Percentiles rank a stretch among this genome's conserved stretches.
These are phyloP conservation scores for Ophiocordyceps camponoti-leonardi DNA, from an alignment of 2,329 filamentous ascomycete genomes.

Conservation along the genomic window DNA sequence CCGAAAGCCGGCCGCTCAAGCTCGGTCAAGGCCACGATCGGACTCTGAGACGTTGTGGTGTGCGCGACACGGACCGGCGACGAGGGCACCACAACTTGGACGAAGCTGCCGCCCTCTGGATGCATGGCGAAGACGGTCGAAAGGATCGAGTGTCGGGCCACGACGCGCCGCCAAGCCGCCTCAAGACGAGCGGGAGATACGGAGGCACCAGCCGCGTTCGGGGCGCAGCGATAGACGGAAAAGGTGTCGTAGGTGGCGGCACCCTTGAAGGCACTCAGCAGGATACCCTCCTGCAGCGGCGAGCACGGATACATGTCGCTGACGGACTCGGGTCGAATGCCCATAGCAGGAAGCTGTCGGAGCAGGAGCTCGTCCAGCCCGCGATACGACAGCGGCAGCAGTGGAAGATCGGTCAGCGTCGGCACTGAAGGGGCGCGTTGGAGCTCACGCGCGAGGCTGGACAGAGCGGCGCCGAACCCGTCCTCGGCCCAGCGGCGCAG, in stretches of 20 bases:
- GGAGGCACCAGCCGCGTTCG: neutral
- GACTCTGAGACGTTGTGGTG: neutral
- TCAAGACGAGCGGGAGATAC: constrained; percentile 1
- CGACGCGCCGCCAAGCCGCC: constrained; percentile 4
- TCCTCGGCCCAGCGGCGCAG: constrained; percentile 1
- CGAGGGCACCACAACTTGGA: constrained; percentile 2
- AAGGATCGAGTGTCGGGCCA: constrained; percentile 1
- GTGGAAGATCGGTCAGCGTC: constrained; percentile 16
- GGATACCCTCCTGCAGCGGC: constrained; percentile 18
- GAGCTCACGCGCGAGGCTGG: neutral
- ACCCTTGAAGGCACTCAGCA: constrained; percentile 13
- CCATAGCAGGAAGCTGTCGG: constrained; percentile 1
- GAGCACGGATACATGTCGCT: constrained; percentile 16
- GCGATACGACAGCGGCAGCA: constrained; percentile 7
- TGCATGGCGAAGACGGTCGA: constrained; percentile 3
- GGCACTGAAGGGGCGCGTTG: neutral
- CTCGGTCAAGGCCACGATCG: neutral
- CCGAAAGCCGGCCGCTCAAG: constrained; percentile 1
- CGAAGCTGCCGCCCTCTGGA: constrained; percentile 3
- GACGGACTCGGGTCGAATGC: constrained; percentile 1
- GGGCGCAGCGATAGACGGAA: constrained; percentile 5
- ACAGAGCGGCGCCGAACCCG: neutral
- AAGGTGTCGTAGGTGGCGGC: constrained; percentile 5
- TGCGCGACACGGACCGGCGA: neutral
- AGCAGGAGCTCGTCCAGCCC: constrained; percentile 1